Base-by-base conservation (phyloP, 495 filamentous ascomycete species). In the Penicillium cataractarum region DNA sequence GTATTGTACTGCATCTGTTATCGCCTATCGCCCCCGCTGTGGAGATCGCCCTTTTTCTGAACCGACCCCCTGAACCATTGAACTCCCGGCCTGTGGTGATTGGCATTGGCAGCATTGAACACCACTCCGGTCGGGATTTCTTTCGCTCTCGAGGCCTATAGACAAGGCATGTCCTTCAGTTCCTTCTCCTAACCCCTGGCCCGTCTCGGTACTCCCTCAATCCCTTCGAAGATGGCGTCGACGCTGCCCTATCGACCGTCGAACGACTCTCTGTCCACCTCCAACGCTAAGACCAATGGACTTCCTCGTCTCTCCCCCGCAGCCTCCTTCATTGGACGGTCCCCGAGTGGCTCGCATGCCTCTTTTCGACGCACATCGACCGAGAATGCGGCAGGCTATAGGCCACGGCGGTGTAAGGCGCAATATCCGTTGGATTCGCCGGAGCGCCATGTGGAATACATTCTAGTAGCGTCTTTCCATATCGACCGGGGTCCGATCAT, bases 371-470 rank as follows among this genome's bases (percentile, higher is more conserved):
- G 74, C 78, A 65, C 82, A 76, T 73, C 83, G 57, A 61, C 79
- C 55, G 59, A 81, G 63, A 62, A 83, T 72, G 62, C 78, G 68
- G 60, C 71, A 72, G 62, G 70, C 73, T 69, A 73, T 73, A 73
- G 77, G 80, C 69, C 78, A 70, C 78, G 77, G 35, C 76, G 75
- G 17, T 76, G 91, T 70, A 91, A 88, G 64, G 94, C 93, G 44
- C 93, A 97, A 71, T 97, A 97, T 72, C 92, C 93, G 2, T 81
- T 86, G 10, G 87, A 92, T 58, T 87, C 82, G 15, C 63, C 84
- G 33, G 93, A 97, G 75, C 92, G 90, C 63, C 95, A 99, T 88
- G 95, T 99, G 71, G 95, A 98, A 73, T 99, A 97, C 71, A 97
- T 99, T 58, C 82, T 99, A n/a, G 96, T 99, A 54, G 95, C 95